Conservation (phyloP, 371 early-diverging fungal species). For the Rhizopus stolonifer region DNA sequence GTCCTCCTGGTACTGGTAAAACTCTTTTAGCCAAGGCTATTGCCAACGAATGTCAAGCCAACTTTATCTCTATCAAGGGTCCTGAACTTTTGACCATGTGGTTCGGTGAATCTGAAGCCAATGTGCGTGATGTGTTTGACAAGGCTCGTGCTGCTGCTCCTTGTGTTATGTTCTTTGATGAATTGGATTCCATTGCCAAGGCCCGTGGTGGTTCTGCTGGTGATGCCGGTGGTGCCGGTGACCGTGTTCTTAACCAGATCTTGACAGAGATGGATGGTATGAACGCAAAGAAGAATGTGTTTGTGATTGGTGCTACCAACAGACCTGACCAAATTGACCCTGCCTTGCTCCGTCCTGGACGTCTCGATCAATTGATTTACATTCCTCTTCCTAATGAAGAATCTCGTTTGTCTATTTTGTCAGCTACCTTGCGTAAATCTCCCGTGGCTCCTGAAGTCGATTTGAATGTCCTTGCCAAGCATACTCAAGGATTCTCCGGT, state of each 20-base stretch:
- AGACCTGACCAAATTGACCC: slow-evolving; percentile 43
- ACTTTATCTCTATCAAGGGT: slow-evolving; percentile 99
- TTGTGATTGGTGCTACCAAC: slow-evolving; percentile 99
- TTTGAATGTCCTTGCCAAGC: slow-evolving; percentile 84
- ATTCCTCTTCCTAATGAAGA: slow-evolving; percentile 97
- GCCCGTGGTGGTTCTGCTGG: slow-evolving; percentile 87
- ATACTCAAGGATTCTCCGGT: slow-evolving; percentile 97
- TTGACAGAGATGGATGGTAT: slow-evolving; percentile 99
- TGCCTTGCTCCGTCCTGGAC: slow-evolving; percentile 85
- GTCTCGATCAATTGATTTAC: slow-evolving; percentile 99
- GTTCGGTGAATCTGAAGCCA: slow-evolving; percentile 99
- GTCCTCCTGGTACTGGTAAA: slow-evolving; percentile 99
- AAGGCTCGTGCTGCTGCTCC: slow-evolving; percentile 99
- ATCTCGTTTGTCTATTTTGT: slow-evolving; percentile 88
- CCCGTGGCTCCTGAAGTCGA: slow-evolving; percentile 91
- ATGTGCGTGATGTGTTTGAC: slow-evolving; percentile 99
- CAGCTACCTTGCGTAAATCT: slow-evolving; percentile 96
- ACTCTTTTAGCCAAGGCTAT: slow-evolving; percentile 99
- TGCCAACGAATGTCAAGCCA: slow-evolving; percentile 99
- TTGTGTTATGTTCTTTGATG: slow-evolving; percentile 99
- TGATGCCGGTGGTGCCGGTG: slow-evolving; percentile 97
- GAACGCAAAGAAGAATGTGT: slow-evolving; percentile 98
- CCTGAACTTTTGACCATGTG: slow-evolving; percentile 99
- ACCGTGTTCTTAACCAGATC: slow-evolving; percentile 99
- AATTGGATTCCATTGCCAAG: slow-evolving; percentile 99